Conservation (phyloP, 2,329 filamentous ascomycete species). For the Aspergillus viridinutans region DNA sequence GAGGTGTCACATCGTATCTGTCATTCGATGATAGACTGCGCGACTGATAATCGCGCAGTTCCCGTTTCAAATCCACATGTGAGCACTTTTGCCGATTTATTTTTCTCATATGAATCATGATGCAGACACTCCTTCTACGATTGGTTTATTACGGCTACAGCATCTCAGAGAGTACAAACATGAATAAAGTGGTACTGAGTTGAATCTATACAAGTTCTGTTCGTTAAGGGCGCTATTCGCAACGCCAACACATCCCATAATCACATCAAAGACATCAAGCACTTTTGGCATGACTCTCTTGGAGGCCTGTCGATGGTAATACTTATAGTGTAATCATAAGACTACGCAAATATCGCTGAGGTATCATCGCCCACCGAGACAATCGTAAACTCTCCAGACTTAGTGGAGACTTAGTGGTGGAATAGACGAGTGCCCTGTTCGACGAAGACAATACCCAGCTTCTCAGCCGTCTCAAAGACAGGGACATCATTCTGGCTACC, state of each 20-base stretch:
- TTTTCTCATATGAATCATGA: background rate
- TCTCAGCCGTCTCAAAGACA: slow-evolving; percentile 76
- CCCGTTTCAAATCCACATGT: slow-evolving; percentile 33
- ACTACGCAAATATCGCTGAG: slow-evolving; percentile 4
- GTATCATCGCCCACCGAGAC: background rate
- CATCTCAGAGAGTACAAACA: background rate
- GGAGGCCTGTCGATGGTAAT: background rate
- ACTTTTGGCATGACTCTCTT: background rate
- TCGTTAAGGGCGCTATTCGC: background rate
- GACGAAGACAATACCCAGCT: slow-evolving; percentile 87
- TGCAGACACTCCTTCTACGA: background rate
- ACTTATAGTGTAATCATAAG: slow-evolving; percentile 9
- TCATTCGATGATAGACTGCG: slow-evolving; percentile 36
- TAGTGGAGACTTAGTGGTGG: slow-evolving; percentile 83
- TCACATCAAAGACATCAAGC: background rate
- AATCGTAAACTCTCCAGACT: background rate
- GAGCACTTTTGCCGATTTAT: slow-evolving; percentile 18
- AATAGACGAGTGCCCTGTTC: slow-evolving; percentile 93
- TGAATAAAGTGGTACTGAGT: background rate
- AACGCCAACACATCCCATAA: slow-evolving; percentile 2
- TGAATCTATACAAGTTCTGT: background rate
- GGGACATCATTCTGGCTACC: slow-evolving; percentile 58
- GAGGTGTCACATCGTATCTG: slow-evolving; percentile 17
- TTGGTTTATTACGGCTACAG: background rate
- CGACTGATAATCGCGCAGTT: slow-evolving; percentile 38